A percentile compares a stretch with the other conserved stretches of the same genome.
phyloP scores from a whole-genome alignment of 2,329 filamentous ascomycete genomes.

The Botrytis fragariae region DNA sequence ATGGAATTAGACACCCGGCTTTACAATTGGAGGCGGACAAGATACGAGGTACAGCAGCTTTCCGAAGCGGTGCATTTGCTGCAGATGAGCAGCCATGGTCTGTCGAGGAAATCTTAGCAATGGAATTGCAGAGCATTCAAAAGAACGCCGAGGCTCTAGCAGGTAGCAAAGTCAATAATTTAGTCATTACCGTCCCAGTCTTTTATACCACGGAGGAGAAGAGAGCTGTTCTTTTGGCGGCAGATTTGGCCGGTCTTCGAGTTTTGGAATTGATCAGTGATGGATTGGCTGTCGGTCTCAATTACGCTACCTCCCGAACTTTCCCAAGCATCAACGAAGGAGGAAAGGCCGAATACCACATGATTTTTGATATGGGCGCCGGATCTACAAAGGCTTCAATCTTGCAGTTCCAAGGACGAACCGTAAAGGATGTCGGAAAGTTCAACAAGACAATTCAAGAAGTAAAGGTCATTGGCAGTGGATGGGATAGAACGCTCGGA shows the following conservation, averaged over 20 bases:
- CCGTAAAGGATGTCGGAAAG: slow-evolving; percentile 86
- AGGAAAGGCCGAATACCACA: slow-evolving; percentile 82
- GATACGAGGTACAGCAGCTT: slow-evolving; percentile 68
- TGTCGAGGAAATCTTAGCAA: slow-evolving; percentile 91
- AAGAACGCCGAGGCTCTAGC: slow-evolving; percentile 83
- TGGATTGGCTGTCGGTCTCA: slow-evolving; percentile 85
- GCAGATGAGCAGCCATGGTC: slow-evolving; percentile 65
- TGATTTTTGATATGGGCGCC: slow-evolving; percentile 97
- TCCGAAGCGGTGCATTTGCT: slow-evolving; percentile 70
- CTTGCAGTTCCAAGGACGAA: slow-evolving; percentile 82
- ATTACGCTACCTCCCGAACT: slow-evolving; percentile 88
- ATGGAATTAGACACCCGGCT: slow-evolving; percentile 73
- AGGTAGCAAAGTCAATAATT: slow-evolving; percentile 71
- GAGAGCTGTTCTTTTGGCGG: slow-evolving; percentile 78
- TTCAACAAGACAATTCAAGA: slow-evolving; percentile 98
- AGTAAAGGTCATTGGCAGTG: slow-evolving; percentile 80
- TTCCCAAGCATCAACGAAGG: slow-evolving; percentile 84
- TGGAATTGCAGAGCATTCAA: slow-evolving; percentile 91
- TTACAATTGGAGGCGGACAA: slow-evolving; percentile 63
- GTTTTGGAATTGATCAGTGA: slow-evolving; percentile 84
- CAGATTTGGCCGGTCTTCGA: slow-evolving; percentile 82
- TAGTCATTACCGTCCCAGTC: slow-evolving; percentile 83
- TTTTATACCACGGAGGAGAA: slow-evolving; percentile 92
- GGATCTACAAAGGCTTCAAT: slow-evolving; percentile 90
- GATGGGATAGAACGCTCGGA: slow-evolving; percentile 87